Percentiles rank a stretch among this genome's conserved stretches.
Evolutionary conservation across 23 red algal genomes (phyloP).

Genomic region (Gracilaria vermiculophylla): DNA sequence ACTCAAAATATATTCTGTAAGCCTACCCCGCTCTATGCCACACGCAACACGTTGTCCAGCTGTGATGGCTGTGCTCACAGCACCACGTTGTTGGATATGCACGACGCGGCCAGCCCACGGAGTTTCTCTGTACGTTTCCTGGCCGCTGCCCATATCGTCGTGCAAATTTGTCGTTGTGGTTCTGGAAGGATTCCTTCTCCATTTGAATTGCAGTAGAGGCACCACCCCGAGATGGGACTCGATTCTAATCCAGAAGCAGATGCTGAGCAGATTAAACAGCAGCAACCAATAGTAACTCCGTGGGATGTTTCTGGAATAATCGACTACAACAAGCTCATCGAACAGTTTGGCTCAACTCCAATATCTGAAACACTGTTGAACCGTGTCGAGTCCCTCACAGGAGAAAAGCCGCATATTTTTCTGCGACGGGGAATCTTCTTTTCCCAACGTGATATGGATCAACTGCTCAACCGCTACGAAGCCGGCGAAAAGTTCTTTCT

Average conservation of each 20-base stretch:
- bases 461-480: conserved; percentile 84
- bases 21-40: neutral
- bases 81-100: neutral
- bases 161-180: too few species aligned
- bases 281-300: conserved; percentile 73
- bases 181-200: too few species aligned
- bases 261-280: neutral
- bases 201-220: too few species aligned
- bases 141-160: too few species aligned
- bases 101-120: too few species aligned
- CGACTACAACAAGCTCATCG: conserved; percentile 92
- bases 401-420: conserved; percentile 76
- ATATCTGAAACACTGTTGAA: conserved; percentile 55
- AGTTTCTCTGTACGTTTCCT: too few species aligned
- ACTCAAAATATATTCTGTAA: neutral
- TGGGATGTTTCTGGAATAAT: conserved; percentile 87
- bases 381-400: conserved; percentile 81
- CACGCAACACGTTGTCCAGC: too few species aligned
- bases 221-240: neutral
- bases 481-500: conserved; percentile 88
- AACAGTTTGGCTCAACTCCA: conserved; percentile 77
- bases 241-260: neutral
- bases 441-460: conserved; percentile 87
- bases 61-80: neutral
- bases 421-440: conserved; percentile 93